Conservation (phyloP, 1,139 yeast species). For the Yamadazyma membranifaciens region DNA sequence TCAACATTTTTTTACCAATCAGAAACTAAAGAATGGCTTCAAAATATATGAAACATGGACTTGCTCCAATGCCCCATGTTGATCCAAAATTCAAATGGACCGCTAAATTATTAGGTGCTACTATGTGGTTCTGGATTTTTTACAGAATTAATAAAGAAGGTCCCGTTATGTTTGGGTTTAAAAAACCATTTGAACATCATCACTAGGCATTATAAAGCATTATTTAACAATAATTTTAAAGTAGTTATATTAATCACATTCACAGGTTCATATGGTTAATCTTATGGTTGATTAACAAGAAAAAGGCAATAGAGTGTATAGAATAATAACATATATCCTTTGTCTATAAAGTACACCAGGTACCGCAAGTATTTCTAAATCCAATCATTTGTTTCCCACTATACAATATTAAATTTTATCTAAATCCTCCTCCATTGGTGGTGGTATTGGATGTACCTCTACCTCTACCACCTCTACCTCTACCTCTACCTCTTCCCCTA, state of each 20-base stretch:
- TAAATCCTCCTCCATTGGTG: slow-evolving; percentile 8
- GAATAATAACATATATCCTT: background rate
- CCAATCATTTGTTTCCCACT: too few relatives aligned
- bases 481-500: slow-evolving; percentile 19
- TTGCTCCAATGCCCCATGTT: slow-evolving; percentile 54
- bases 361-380: background rate
- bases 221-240: too few relatives aligned
- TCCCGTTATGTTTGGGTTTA: slow-evolving; percentile 53
- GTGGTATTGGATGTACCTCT: slow-evolving; percentile 3
- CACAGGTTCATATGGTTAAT: background rate
- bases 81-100: slow-evolving; percentile 55
- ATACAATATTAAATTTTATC: slow-evolving; percentile 5
- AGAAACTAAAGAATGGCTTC: slow-evolving; percentile 32
- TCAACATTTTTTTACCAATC: slow-evolving; percentile 7
- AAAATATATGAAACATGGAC: slow-evolving; percentile 53
- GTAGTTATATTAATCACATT: too few relatives aligned
- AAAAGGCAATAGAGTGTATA: too few relatives aligned
- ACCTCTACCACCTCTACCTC: slow-evolving; percentile 17
- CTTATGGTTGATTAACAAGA: background rate
- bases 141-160: slow-evolving; percentile 76
- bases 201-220: slow-evolving; percentile 11
- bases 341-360: slow-evolving; percentile 1
- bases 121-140: slow-evolving; percentile 86
- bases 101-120: slow-evolving; percentile 69
- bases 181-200: slow-evolving; percentile 44